Conservation (phyloP, 75 land plant species). For the Pinus taeda region DNA sequence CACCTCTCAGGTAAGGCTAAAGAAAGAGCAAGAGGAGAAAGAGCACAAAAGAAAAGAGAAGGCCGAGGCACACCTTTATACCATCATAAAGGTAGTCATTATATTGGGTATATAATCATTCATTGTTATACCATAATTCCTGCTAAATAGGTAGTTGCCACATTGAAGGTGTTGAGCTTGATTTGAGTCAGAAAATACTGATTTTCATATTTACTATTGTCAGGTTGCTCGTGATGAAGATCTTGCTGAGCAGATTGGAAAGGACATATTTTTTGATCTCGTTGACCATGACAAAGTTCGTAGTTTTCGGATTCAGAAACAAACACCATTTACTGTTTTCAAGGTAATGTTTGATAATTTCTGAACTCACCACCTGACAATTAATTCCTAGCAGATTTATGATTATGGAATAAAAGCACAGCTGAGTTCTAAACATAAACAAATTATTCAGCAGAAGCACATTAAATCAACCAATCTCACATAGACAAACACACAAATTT, state of each 20-base stretch:
- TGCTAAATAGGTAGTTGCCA: background rate
- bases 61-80: slow-evolving; percentile 95
- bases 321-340: slow-evolving; percentile 51
- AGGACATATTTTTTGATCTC: slow-evolving; percentile 79
- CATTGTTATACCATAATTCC: background rate
- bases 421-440: too few relatives aligned
- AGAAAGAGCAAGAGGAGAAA: slow-evolving; percentile 97
- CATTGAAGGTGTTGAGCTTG: too few relatives aligned
- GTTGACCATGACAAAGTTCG: slow-evolving; percentile 89
- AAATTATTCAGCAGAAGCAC: too few relatives aligned
- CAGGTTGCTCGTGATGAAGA: slow-evolving; percentile 87
- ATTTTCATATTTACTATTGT: slow-evolving; percentile 1
- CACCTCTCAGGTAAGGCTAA: slow-evolving; percentile 70
- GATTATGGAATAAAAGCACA: too few relatives aligned
- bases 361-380: too few relatives aligned
- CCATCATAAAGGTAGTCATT: slow-evolving; percentile 79
- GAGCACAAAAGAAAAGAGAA: slow-evolving; percentile 87
- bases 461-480: too few relatives aligned
- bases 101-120: background rate
- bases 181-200: background rate
- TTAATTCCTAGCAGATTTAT: too few relatives aligned
- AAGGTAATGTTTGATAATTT: slow-evolving; percentile 41
- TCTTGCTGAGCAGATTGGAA: slow-evolving; percentile 74
- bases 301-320: slow-evolving; percentile 78
- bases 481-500: too few relatives aligned